phyloP scores from a whole-genome alignment of 2,329 filamentous ascomycete genomes.

The Sarocladiaceae sp. region DNA sequence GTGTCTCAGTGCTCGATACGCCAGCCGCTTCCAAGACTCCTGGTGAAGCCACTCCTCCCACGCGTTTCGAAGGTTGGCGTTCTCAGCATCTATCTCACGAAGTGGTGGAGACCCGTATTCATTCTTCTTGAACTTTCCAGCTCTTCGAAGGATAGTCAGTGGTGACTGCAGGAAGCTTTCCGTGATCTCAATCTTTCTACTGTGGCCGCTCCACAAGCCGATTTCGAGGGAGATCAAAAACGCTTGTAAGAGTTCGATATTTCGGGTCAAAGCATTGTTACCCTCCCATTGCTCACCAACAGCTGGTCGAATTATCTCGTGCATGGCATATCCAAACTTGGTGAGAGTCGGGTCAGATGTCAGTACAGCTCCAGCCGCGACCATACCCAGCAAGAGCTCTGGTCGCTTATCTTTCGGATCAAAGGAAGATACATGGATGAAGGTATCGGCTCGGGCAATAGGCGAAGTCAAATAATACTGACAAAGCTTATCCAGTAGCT shows the following conservation, averaged over 20 bases:
- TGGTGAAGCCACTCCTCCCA: slow-evolving; percentile 25
- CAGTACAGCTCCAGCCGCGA: slow-evolving; percentile 30
- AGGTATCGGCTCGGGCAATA: slow-evolving; percentile 22
- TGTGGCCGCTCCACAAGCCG: slow-evolving; percentile 31
- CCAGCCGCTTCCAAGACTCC: slow-evolving; percentile 27
- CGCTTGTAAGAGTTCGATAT: slow-evolving; percentile 27
- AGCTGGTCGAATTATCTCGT: slow-evolving; percentile 20
- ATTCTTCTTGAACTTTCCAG: slow-evolving; percentile 24
- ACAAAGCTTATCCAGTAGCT: slow-evolving; percentile 32
- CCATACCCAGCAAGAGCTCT: slow-evolving; percentile 31
- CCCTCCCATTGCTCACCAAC: slow-evolving; percentile 29
- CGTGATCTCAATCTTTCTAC: slow-evolving; percentile 34
- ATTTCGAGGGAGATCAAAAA: slow-evolving; percentile 27
- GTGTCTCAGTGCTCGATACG: slow-evolving; percentile 22
- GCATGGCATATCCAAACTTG: slow-evolving; percentile 35
- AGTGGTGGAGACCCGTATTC: slow-evolving; percentile 14
- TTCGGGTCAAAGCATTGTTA: slow-evolving; percentile 26
- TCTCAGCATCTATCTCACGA: slow-evolving; percentile 5
- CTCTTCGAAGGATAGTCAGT: slow-evolving; percentile 31
- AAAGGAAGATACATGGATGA: slow-evolving; percentile 33
- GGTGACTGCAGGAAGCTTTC: slow-evolving; percentile 31
- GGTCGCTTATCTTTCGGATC: slow-evolving; percentile 29
- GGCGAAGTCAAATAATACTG: slow-evolving; percentile 30
- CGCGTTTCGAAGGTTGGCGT: slow-evolving; percentile 12
- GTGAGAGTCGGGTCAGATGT: slow-evolving; percentile 31